These are phyloP conservation scores for Cryptosporidium tyzzeri DNA, from an alignment of 169 alveolate species.

Conservation along the genomic window DNA sequence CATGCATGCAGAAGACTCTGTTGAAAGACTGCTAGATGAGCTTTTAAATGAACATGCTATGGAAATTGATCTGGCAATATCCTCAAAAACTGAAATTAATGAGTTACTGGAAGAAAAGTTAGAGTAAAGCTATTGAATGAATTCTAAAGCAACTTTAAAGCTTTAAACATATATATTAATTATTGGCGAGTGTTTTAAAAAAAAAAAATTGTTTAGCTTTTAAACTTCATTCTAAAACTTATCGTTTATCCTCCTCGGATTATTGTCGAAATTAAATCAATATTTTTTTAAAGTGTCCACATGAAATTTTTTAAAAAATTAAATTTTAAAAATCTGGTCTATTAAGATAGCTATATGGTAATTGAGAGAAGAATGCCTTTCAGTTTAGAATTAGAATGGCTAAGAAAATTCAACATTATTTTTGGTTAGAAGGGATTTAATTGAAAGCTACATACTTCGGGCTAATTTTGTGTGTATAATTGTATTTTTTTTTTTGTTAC, in stretches of 20 bases:
- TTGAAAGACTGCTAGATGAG: conserved; percentile 38
- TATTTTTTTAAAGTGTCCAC: background rate
- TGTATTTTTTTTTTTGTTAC: background rate
- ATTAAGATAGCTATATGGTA: background rate
- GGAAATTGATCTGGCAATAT: conserved; percentile 52
- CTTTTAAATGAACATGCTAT: conserved; percentile 42
- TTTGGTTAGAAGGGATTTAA: no score
- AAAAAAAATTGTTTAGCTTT: background rate
- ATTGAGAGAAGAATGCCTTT: no score
- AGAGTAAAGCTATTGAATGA: background rate
- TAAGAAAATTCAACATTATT: no score
- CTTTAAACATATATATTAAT: no score
- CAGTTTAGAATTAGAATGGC: no score
- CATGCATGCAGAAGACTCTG: conserved; percentile 4
- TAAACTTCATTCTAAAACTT: background rate
- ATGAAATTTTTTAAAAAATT: background rate
- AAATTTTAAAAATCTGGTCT: no score
- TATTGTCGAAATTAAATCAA: background rate
- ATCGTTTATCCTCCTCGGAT: background rate
- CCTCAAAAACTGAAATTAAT: background rate
- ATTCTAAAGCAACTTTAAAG: no score
- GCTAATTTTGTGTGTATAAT: background rate
- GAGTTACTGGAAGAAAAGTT: conserved; percentile 1
- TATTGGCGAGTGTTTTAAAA: no score
- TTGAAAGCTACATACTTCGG: background rate